These are phyloP conservation scores for Beauveria pseudobassiana DNA, from an alignment of 2,329 filamentous ascomycete species.

Conservation along the genomic window DNA sequence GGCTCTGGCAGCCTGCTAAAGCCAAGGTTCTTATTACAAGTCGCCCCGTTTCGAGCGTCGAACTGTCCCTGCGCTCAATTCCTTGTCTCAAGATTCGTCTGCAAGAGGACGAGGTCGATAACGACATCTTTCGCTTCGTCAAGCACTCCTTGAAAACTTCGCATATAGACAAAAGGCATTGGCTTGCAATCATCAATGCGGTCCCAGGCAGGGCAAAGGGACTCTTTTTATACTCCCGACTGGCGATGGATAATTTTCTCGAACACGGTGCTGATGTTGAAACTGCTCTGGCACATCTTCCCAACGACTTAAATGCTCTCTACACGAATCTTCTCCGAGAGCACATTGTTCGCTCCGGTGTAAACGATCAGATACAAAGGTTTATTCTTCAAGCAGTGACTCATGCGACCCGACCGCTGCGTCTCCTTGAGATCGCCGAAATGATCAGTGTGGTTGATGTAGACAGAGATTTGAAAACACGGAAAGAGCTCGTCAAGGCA, in stretches of 20 bases:
- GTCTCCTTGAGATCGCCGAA: conserved; percentile 33
- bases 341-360: conserved; percentile 19
- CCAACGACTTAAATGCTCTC: conserved; percentile 13
- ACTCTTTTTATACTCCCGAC: conserved; percentile 36
- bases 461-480: conserved; percentile 17
- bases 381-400: conserved; percentile 34
- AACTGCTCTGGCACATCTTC: conserved; percentile 25
- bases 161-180: not conserved
- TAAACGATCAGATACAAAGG: conserved; percentile 26
- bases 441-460: conserved; percentile 13
- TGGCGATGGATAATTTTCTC: conserved; percentile 33
- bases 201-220: conserved; percentile 32
- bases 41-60: conserved; percentile 26
- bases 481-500: conserved; percentile 31
- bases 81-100: conserved; percentile 28
- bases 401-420: conserved; percentile 32
- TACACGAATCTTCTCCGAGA: not conserved
- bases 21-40: conserved; percentile 38
- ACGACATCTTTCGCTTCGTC: conserved; percentile 4
- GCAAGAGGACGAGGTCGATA: not conserved
- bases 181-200: conserved; percentile 16
- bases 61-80: conserved; percentile 22
- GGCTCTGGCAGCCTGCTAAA: conserved; percentile 20
- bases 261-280: conserved; percentile 18
- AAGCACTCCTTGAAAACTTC: not conserved